Evolutionary conservation across 2,329 filamentous ascomycete genomes (phyloP).

Genomic region (Fusarium penzigii): DNA sequence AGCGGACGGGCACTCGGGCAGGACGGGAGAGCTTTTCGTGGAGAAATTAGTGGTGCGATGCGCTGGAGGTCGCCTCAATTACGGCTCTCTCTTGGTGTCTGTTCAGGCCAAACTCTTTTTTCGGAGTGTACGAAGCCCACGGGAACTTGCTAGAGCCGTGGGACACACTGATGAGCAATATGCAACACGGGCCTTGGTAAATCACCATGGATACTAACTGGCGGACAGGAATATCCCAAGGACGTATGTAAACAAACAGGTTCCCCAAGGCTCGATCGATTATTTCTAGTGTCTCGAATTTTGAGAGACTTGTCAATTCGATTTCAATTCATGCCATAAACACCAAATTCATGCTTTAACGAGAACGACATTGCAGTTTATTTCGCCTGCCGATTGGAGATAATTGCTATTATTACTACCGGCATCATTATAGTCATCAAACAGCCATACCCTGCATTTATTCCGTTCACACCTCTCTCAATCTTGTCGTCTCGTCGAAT

Average conservation of each 20-base stretch:
- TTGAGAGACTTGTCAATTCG: not conserved
- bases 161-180: not conserved
- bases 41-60: constrained; percentile 24
- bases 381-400: not conserved
- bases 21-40: constrained; percentile 15
- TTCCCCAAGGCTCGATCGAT: constrained; percentile 7
- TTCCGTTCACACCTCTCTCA: not conserved
- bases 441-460: not conserved
- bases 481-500: not conserved
- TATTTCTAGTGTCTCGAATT: not conserved
- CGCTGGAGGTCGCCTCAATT: no score
- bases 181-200: not conserved
- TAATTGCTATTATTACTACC: not conserved
- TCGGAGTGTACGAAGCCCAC: not conserved
- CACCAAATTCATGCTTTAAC: not conserved
- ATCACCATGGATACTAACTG: not conserved
- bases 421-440: not conserved
- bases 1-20: not conserved
- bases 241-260: constrained; percentile 26
- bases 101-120: not conserved
- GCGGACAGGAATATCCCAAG: not conserved
- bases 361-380: not conserved
- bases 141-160: not conserved
- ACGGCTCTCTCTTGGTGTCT: not conserved
- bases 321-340: not conserved